Conservation (phyloP, 345 rosid species). For the Lenwebbia sp. region DNA sequence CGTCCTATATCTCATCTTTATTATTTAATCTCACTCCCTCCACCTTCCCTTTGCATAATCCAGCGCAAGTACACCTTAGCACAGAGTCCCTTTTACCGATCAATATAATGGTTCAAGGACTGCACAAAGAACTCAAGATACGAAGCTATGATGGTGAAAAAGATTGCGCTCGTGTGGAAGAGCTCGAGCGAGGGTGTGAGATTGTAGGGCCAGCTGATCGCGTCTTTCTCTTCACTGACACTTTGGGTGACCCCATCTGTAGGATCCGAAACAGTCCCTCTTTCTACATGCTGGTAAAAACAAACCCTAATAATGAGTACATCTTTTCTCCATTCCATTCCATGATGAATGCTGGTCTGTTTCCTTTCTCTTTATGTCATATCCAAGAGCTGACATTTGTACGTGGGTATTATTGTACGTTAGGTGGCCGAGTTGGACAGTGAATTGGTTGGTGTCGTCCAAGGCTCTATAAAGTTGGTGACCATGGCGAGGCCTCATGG, state of each 20-base stretch:
- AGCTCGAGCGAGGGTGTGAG: slow-evolving; percentile 61
- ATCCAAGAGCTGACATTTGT: not conserved
- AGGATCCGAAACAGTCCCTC: slow-evolving; percentile 65
- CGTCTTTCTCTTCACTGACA: slow-evolving; percentile 55
- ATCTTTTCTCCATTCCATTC: not conserved
- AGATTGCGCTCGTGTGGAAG: slow-evolving; percentile 41
- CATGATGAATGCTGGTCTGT: not conserved
- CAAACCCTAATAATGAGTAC: not conserved
- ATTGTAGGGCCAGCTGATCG: slow-evolving; percentile 42
- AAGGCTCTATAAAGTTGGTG: slow-evolving; percentile 65
- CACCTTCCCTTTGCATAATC: not conserved
- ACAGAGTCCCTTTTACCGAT: not conserved
- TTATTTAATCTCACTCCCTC: not conserved
- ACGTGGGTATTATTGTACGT: not conserved
- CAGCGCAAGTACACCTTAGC: not conserved
- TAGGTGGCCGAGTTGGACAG: slow-evolving; percentile 57
- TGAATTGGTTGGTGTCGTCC: slow-evolving; percentile 63
- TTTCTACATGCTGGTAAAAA: slow-evolving; percentile 63
- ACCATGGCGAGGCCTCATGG: slow-evolving; percentile 21
- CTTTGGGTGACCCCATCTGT: slow-evolving; percentile 82
- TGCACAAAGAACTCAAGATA: slow-evolving; percentile 17
- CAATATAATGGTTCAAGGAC: not conserved
- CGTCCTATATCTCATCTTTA: not conserved
- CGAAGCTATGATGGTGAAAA: slow-evolving; percentile 43
- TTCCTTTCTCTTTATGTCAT: not conserved